These are phyloP conservation scores for Saturnispora saitoi DNA, from an alignment of 805 yeast genomes.

Conservation along the genomic window DNA sequence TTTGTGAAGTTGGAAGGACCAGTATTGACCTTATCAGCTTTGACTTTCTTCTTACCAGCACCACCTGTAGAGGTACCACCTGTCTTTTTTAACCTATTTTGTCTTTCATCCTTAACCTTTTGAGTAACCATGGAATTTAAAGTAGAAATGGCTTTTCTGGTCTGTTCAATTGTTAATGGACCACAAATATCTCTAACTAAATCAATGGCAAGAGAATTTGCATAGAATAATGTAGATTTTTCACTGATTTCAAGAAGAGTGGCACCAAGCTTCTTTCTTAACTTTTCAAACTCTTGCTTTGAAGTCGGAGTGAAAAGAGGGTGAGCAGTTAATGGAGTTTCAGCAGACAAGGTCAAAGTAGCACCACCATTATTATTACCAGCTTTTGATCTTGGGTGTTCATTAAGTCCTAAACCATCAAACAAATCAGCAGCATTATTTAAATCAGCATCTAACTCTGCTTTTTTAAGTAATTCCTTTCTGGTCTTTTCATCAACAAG, in stretches of 20 bases:
- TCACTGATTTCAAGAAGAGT: conserved; percentile 53
- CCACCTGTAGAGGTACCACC: conserved; percentile 89
- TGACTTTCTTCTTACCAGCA: conserved; percentile 92
- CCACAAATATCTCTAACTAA: conserved; percentile 74
- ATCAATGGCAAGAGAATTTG: conserved; percentile 73
- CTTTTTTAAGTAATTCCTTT: conserved; percentile 63
- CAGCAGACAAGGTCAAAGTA: conserved; percentile 36
- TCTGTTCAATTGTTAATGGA: conserved; percentile 74
- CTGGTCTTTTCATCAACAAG: conserved; percentile 66
- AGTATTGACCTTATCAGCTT: conserved; percentile 58
- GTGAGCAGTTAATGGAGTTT: conserved; percentile 61
- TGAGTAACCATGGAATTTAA: conserved; percentile 73
- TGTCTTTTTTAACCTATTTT: conserved; percentile 67
- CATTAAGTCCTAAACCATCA: conserved; percentile 59
- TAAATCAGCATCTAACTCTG: conserved; percentile 78
- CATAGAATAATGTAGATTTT: conserved; percentile 56
- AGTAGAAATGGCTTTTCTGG: conserved; percentile 79
- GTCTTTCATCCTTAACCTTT: conserved; percentile 85
- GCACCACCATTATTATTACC: conserved; percentile 16
- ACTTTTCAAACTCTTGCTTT: conserved; percentile 69
- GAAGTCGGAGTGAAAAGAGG: conserved; percentile 81
- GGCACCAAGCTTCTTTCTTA: conserved; percentile 63
- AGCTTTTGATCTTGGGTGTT: conserved; percentile 43
- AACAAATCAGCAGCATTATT: conserved; percentile 90
- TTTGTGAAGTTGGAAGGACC: conserved; percentile 48